These are phyloP conservation scores for Crithidia fasciculata DNA, from an alignment of 208 protist species.

Conservation along the genomic window DNA sequence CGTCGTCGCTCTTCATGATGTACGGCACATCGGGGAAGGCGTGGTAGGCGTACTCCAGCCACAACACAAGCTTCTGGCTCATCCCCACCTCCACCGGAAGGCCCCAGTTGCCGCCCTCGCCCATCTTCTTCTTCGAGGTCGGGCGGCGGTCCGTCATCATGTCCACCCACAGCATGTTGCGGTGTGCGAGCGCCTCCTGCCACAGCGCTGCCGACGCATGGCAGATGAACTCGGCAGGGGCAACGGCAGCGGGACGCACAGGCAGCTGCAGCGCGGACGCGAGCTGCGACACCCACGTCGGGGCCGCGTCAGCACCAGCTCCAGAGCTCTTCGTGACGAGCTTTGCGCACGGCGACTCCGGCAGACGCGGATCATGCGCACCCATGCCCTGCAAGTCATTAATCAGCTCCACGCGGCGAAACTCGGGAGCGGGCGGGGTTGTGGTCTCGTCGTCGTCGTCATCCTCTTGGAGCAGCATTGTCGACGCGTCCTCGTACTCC, in stretches of 20 bases:
- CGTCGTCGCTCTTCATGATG: slow-evolving; percentile 47
- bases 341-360: slow-evolving; percentile 1
- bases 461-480: neutral
- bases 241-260: neutral
- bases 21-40: slow-evolving; percentile 30
- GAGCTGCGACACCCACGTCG: slow-evolving; percentile 13
- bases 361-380: neutral
- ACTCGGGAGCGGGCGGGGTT: too few relatives aligned
- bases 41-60: slow-evolving; percentile 32
- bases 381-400: neutral
- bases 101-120: slow-evolving; percentile 31
- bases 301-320: neutral
- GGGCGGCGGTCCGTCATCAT: slow-evolving; percentile 25
- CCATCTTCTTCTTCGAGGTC: slow-evolving; percentile 18
- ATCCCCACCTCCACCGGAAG: slow-evolving; percentile 27
- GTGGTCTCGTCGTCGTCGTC: too few relatives aligned
- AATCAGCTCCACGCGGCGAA: slow-evolving; percentile 7
- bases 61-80: slow-evolving; percentile 38
- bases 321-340: neutral
- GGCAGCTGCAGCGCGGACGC: slow-evolving; percentile 10
- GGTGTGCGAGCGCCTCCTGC: slow-evolving; percentile 24
- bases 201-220: slow-evolving; percentile 25
- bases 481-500: slow-evolving; percentile 18
- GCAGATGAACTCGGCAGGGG: slow-evolving; percentile 16
- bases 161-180: slow-evolving; percentile 25